phyloP scores from a whole-genome alignment of 2,329 filamentous ascomycete species.

The Phyllosticta citribraziliensis region DNA sequence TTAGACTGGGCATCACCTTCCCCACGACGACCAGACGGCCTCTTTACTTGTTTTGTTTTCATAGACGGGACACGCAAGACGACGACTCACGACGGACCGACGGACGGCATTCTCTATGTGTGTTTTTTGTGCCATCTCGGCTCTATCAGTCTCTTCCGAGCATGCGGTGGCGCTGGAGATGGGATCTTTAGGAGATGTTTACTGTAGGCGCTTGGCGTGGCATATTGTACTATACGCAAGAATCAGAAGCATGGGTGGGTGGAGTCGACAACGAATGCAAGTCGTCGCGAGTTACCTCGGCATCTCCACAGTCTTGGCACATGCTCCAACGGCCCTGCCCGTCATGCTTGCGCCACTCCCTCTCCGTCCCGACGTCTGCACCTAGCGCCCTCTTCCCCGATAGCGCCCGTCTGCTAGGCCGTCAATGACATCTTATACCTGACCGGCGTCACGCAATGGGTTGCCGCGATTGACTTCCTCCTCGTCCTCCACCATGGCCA shows the following conservation, averaged over 20 bases:
- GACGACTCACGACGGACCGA: background rate
- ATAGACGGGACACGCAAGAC: background rate
- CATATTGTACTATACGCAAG: too few relatives aligned
- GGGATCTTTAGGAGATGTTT: too few relatives aligned
- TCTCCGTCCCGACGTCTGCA: background rate
- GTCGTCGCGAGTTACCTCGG: background rate
- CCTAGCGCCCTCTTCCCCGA: background rate
- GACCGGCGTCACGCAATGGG: background rate
- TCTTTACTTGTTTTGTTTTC: background rate
- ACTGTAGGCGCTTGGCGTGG: too few relatives aligned
- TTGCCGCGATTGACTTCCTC: background rate
- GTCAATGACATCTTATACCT: background rate
- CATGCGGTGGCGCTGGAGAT: background rate
- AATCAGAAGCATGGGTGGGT: too few relatives aligned
- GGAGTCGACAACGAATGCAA: background rate
- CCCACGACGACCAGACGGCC: background rate
- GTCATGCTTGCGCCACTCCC: background rate
- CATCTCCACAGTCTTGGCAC: background rate
- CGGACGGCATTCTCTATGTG: background rate
- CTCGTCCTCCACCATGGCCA: background rate
- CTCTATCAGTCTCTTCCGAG: background rate
- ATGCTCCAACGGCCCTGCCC: background rate
- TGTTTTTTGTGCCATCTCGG: background rate
- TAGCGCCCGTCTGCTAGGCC: background rate
- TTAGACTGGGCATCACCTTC: background rate